Evolutionary conservation across 306 rosid species (phyloP), one percentile per base, ranked within the genome.

Genomic region (Geum urbanum): DNA sequence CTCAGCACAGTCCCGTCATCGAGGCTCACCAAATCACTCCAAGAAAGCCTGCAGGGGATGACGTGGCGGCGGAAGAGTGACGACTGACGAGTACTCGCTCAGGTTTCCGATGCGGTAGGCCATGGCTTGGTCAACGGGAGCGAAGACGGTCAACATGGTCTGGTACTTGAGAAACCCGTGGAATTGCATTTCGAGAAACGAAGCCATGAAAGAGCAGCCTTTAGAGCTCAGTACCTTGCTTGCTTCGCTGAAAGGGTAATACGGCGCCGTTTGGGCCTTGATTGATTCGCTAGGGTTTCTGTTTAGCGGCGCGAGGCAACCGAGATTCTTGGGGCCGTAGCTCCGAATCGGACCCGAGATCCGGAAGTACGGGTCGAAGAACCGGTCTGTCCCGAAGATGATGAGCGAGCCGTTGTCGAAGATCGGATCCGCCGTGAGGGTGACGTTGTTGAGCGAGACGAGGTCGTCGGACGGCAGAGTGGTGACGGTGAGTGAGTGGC

Each of bases 401-500:
- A 79, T 45, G 47, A 88, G 73, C 18, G 74, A 67, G n/a, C 75
- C 85, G 49, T 86, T 84, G n/a, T 58, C 73, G 68, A 69, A 85
- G 13, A 89, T 32, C 16, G 85, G 91, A 4, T 66, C 48, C 9
- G 56, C 57, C 8, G 73, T 50, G 3, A 86, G 66, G 43, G 88
- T 73, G 9, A 86, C 78, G 52, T 86, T 84, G 85, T 84, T 89
- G 77, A 86, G 57, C 14, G 91, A 84, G 67, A 86, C 44, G 3
- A 10, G 62, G 53, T 8, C 6, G 7, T 46, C 68, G 16, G 20
- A 8, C 0, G 49, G 46, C 2, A 49, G 4, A 6, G 75, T 61
- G 47, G 89, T 84, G 70, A 84, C 64, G 55, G 75, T 67, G 60
- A 89, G 81, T 66, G 75, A 71, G 46, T 80, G 80, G 41, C 67